Base-by-base conservation (phyloP, 768 basidiomycete genomes). In the Amanita molliuscula region DNA sequence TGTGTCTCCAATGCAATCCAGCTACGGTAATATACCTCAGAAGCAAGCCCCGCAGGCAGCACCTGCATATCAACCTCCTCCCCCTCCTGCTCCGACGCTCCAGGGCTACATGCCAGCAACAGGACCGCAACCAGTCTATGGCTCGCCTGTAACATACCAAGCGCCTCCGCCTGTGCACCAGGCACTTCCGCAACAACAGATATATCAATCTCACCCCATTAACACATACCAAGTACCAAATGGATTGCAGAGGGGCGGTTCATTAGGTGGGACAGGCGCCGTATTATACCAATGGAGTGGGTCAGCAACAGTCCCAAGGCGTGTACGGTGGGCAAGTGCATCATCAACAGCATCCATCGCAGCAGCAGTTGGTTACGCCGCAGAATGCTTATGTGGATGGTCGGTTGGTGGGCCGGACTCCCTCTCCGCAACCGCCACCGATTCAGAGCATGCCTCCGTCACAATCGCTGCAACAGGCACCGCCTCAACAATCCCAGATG, bases 351-450 rank as follows among this genome's bases (percentile, higher is more conserved):
- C 65, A 56, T 33, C 56, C 50, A 26, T 56, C 55, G 21, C 60
- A 51, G 33, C 58, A 60, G 25, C 58, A 60, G 33, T 58, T 59
- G 33, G 48, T 53, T 7, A 44, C 55, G 33, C 67, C 69, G 35
- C 52, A 58, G 37, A 55, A 61, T 31, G 52, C 54, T 15, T 78
- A 76, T 55, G 70, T 69, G 15, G 60, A 71, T 23, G 65, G 71
- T 42, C 74, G 72, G 52, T 73, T 75, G 2, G 67, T 69, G 48
- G 54, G 65, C 35, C 68, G 76, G 33, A 73, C 78, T 38, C 79
- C 78, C 16, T 76, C 77, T 26, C 78, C 79, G 1, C 72, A 71
- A 44, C 69, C 68, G 6, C 67, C 63, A n/a, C 60, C 63, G 26
- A 33, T 48, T 8, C 48, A 15, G 13, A 47, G 46, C 21, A 34